phyloP scores from a whole-genome alignment of 176 grass and related monocot genomes.

The Olyra latifolia region DNA sequence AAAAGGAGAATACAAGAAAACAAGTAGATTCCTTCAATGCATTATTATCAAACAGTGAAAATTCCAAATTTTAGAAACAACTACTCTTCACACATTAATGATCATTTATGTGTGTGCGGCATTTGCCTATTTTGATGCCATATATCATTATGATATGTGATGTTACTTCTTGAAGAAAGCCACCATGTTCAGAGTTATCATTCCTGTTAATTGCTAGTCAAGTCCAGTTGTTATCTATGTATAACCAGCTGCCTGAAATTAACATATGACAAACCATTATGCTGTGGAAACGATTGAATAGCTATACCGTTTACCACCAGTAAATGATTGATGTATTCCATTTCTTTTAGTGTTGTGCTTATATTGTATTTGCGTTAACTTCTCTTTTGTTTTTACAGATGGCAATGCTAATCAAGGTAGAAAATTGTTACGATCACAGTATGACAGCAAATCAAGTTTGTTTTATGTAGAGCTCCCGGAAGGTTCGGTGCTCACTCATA shows the following conservation, averaged over 20 bases:
- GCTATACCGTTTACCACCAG: not conserved
- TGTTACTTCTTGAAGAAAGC: conserved; percentile 1
- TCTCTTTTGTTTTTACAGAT: conserved; percentile 42
- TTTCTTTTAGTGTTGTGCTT: not conserved
- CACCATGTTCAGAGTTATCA: not conserved
- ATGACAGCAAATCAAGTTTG: conserved; percentile 59
- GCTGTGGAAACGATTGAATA: not conserved
- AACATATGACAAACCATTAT: not conserved
- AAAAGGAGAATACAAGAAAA: not conserved
- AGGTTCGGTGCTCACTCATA: conserved; percentile 61
- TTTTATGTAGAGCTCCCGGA: conserved; percentile 93
- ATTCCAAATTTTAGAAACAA: not conserved
- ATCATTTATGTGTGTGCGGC: not conserved
- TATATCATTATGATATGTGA: conserved; percentile 3
- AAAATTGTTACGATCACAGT: conserved; percentile 69
- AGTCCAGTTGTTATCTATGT: conserved; percentile 10
- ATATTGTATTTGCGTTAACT: conserved; percentile 6
- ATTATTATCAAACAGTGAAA: not conserved
- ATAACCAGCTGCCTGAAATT: not conserved
- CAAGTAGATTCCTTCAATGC: not conserved
- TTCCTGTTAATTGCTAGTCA: not conserved
- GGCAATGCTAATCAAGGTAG: conserved; percentile 47
- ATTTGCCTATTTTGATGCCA: conserved; percentile 9
- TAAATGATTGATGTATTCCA: not conserved
- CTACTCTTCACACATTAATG: conserved; percentile 2